A percentile compares a stretch with the other conserved stretches of the same genome.
phyloP scores from a whole-genome alignment of 495 filamentous ascomycete species.

The Penicillium verhagenii region DNA sequence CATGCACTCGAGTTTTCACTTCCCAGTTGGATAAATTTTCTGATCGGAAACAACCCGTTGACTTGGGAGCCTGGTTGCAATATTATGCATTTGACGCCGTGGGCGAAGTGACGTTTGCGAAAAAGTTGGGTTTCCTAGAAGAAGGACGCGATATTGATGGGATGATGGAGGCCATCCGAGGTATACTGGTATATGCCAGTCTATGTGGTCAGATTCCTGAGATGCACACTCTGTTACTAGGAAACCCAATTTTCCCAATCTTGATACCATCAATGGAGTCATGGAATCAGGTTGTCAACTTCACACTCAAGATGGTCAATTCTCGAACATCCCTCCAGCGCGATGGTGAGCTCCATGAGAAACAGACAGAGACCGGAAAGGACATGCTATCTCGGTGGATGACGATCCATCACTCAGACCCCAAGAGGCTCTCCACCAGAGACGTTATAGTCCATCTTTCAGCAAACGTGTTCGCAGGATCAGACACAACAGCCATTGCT shows the following conservation, averaged over 20 bases:
- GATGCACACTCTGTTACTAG: not conserved
- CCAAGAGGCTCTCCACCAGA: slow-evolving; percentile 21
- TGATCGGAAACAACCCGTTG: slow-evolving; percentile 26
- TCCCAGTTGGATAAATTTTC: too few species aligned
- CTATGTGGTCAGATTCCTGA: not conserved
- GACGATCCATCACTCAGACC: slow-evolving; percentile 23
- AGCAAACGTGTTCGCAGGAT: slow-evolving; percentile 41
- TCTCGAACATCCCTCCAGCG: not conserved
- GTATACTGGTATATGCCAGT: slow-evolving; percentile 15
- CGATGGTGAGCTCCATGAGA: too few species aligned
- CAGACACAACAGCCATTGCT: slow-evolving; percentile 60
- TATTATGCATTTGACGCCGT: slow-evolving; percentile 25
- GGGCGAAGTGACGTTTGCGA: slow-evolving; percentile 36
- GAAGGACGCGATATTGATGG: slow-evolving; percentile 37
- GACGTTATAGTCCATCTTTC: slow-evolving; percentile 32
- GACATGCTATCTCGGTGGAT: slow-evolving; percentile 3
- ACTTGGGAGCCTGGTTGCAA: too few species aligned
- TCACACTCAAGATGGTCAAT: too few species aligned
- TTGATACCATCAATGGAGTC: not conserved
- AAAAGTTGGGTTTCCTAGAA: slow-evolving; percentile 42
- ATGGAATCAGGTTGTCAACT: not conserved
- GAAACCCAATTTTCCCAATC: not conserved
- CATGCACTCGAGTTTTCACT: too few species aligned
- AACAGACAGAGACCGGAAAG: too few species aligned
- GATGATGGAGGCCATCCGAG: slow-evolving; percentile 32